Evolutionary conservation across 2,329 filamentous ascomycete genomes (phyloP), one percentile per base, ranked within the genome.

Genomic region (Rhytidhysteron rufulum): DNA sequence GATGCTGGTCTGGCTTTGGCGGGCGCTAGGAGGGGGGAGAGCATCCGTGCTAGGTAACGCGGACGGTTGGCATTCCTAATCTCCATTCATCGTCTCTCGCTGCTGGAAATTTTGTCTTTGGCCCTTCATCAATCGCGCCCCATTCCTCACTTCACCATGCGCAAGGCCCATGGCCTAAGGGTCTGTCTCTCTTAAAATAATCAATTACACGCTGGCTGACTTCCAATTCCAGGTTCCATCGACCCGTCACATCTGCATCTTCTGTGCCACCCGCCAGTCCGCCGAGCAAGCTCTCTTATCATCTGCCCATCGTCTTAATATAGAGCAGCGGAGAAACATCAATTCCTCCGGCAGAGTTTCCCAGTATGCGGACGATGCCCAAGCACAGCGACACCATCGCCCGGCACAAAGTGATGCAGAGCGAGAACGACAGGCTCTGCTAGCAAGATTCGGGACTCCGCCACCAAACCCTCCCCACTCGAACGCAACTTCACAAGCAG

Each of bases 181-280:
- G 37, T 32, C 31, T 16, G 34, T 10, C 31, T 18, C 31, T 31
- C 24, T 39, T 53, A 47, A 40, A 47, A 62, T 25, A 48, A 15
- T 4, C n/a, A 17, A 33, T 16, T 19, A 15, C 2, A 7, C 9
- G 30, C 13, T 25, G 30, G 17, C 21, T 21, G 20, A 39, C 25
- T 27, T 27, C 30, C 30, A 11, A 38, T 24, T 29, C 5, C 27
- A 66, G 63, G 55, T 54, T 13, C 57, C 60, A 25, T 55, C 61
- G 21, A 54, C 60, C 44, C 62, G 60, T 47, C 54, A 64, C 39
- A 49, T 67, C 35, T 67, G 63, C 51, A 47, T 63, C 49, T 63
- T 67, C 37, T 67, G 63, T 56, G 60, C 63, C 53, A 57, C 58
- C 42, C 57, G 59, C 31, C 35, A 55, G 34, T 27, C 13, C 8